Percentiles rank a stretch among this genome's conserved stretches.
Conservation (phyloP, 306 rosid genomes). For the Dicorynia guianensis region DNA sequence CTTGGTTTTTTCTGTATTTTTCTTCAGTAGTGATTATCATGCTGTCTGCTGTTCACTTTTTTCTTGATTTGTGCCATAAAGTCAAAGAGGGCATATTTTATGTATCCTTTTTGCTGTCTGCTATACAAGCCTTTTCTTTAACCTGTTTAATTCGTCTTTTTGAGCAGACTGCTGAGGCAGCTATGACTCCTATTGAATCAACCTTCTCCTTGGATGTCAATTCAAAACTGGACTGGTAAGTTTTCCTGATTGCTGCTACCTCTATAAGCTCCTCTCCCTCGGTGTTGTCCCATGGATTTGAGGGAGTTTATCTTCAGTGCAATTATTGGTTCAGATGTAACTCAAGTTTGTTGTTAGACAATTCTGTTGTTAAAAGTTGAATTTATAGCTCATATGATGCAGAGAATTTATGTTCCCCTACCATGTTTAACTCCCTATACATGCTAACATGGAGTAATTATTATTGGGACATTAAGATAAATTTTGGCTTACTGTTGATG, state of each 20-base stretch:
- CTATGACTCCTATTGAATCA: conserved; percentile 98
- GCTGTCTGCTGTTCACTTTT: background rate
- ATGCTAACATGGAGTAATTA: background rate
- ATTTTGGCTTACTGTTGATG: background rate
- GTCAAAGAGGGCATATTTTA: conserved; percentile 1
- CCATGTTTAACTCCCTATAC: background rate
- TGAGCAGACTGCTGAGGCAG: conserved; percentile 90
- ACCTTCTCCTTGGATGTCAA: conserved; percentile 92
- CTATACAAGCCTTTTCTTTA: conserved; percentile 5
- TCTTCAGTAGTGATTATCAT: too few relatives aligned
- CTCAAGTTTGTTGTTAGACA: background rate
- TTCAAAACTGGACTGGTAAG: conserved; percentile 95
- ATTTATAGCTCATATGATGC: background rate
- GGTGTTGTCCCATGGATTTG: background rate
- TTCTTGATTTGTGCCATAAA: too few relatives aligned
- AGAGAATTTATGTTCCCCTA: background rate
- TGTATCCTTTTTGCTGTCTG: conserved; percentile 14
- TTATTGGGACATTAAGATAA: background rate
- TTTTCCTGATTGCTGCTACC: conserved; percentile 15
- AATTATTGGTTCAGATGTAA: conserved; percentile 15
- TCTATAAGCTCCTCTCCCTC: background rate
- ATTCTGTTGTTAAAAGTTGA: background rate
- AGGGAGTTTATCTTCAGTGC: conserved; percentile 21
- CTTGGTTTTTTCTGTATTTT: background rate
- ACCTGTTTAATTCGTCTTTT: conserved; percentile 7